These are phyloP conservation scores for Linum trigynum DNA, from an alignment of 345 rosid species.

Conservation along the genomic window DNA sequence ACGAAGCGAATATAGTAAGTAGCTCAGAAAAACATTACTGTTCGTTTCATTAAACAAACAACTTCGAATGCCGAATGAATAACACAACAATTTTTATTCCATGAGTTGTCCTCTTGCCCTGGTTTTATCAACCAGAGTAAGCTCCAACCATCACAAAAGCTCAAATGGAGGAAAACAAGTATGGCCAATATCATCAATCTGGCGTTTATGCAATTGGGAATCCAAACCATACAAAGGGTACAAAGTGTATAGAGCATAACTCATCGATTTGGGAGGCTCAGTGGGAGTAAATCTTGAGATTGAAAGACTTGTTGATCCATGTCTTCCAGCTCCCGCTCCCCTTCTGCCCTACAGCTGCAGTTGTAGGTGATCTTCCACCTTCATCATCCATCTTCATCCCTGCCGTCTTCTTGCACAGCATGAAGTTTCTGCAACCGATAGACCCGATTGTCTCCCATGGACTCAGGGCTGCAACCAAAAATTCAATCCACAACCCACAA, in stretches of 20 bases:
- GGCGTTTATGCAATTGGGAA: background rate
- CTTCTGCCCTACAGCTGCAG: conserved; percentile 35
- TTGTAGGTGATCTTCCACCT: conserved; percentile 16
- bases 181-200: background rate
- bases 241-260: background rate
- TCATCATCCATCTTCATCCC: conserved; percentile 30
- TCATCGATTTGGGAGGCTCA: conserved; percentile 10
- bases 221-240: background rate
- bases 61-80: too few species aligned
- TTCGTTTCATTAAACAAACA: too few species aligned
- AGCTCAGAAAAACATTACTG: too few species aligned
- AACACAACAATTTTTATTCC: background rate
- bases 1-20: too few species aligned
- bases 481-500: background rate
- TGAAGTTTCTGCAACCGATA: conserved; percentile 63
- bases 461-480: conserved; percentile 46
- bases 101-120: background rate
- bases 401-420: conserved; percentile 79
- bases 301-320: conserved; percentile 87
- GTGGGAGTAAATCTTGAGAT: conserved; percentile 59
- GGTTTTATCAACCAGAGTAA: background rate
- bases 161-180: background rate
- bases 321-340: conserved; percentile 70
- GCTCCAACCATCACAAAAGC: background rate
- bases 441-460: conserved; percentile 85